phyloP scores from a whole-genome alignment of 2,329 filamentous ascomycete genomes.

The Xenoacremonium recifei region DNA sequence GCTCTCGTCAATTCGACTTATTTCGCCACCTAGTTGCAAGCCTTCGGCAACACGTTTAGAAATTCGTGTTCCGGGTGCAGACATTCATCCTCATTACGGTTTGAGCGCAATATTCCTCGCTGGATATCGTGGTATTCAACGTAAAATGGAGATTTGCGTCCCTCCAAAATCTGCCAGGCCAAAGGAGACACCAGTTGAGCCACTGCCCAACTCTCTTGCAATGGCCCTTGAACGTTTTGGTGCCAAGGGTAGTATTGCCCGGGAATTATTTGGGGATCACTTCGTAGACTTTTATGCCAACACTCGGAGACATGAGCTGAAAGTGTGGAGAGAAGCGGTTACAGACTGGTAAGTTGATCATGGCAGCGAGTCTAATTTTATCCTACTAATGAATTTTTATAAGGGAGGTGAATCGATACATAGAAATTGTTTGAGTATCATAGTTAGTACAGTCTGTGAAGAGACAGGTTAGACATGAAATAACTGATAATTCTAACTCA shows the following conservation, averaged over 20 bases:
- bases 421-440: constrained; percentile 6
- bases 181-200: constrained; percentile 54
- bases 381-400: neutral
- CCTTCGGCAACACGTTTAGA: constrained; percentile 70
- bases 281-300: constrained; percentile 73
- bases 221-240: constrained; percentile 65
- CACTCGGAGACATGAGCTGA: constrained; percentile 65
- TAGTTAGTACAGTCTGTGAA: too few relatives aligned
- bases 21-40: constrained; percentile 54
- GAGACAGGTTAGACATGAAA: too few relatives aligned
- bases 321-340: constrained; percentile 74
- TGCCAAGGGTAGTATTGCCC: constrained; percentile 63
- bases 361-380: too few relatives aligned
- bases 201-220: constrained; percentile 66
- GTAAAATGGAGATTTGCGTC: constrained; percentile 65
- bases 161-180: constrained; percentile 61
- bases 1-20: constrained; percentile 58
- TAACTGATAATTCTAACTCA: too few relatives aligned
- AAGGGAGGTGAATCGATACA: constrained; percentile 8
- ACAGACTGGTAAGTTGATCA: constrained; percentile 67
- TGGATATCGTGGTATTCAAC: constrained; percentile 69
- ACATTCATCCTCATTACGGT: constrained; percentile 69
- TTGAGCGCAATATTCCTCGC: constrained; percentile 66
- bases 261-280: constrained; percentile 69
- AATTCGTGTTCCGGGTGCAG: constrained; percentile 69